Base-by-base conservation (phyloP, 2,329 filamentous ascomycete species). In the Neobulgaria alba region DNA sequence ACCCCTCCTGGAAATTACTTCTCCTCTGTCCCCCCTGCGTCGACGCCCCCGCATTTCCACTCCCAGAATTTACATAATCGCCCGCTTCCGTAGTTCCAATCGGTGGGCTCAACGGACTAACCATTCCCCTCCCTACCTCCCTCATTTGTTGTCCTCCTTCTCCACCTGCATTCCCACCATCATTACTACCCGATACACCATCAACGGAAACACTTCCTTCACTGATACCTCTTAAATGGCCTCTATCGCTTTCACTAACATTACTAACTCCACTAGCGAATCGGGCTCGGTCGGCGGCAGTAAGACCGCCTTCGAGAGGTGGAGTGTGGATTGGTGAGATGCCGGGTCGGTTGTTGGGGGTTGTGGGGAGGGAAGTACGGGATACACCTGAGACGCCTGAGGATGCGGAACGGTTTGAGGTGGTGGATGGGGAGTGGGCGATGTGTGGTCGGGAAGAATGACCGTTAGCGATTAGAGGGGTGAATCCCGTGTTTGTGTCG, bases 1-100 rank as follows among this genome's bases (percentile, higher is more conserved):
- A 41, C 15, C 45, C 48, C 36, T 57, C 55, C 19, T 39, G 42
- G 36, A 57, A 57, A 39, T 53, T 50, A 42, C 55, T 57, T 38
- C 39, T 57, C 47, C 26, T 29, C 16, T 14, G 18, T 2, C 23
- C 23, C 21, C 7, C 14, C 5, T 14, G 18, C 17, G 16, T 26
- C 21, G 12, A 10, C 10, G 9, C 10, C 17, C 14, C 3, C 3
- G 2, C 20, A 3, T 5, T 5, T 12, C 17, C 34, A n/a, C 34
- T 10, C 21, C 23, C 20, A n/a, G 10, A 12, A 23, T 10, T 14
- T 14, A 21, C 19, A 26, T 26, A 26, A 26, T 26, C 23, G 14
- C 31, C 5, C 15, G n/a, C 15, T 8, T 12, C 38, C 33, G 19
- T 10, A 12, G 16, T 10, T 2, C 38, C 38, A 14, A n/a, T 16